Conservation (phyloP, 1,284 basidiomycete species). For the Heliocybe sulcata region DNA sequence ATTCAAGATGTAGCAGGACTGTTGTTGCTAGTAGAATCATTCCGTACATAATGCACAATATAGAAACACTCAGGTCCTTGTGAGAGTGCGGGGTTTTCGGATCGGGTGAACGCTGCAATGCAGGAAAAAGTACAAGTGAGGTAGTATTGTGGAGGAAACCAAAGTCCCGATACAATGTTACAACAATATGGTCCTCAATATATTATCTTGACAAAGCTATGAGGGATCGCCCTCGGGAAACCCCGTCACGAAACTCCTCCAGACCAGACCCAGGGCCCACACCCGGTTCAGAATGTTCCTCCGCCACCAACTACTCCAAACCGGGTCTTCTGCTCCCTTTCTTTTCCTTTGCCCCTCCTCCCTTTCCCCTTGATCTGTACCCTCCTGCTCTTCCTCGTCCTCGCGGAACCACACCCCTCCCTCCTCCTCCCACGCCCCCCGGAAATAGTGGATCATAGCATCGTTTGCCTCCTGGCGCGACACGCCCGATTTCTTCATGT, state of each 20-base stretch:
- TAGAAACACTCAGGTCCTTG: no score
- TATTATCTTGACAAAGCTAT: neutral
- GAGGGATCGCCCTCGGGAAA: neutral
- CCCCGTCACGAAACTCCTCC: neutral
- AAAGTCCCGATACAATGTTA: neutral
- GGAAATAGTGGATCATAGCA: neutral
- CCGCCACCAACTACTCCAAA: conserved; percentile 1
- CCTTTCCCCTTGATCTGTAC: no score
- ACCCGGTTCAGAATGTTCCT: neutral
- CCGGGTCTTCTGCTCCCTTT: neutral
- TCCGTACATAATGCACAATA: no score
- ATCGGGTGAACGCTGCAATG: no score
- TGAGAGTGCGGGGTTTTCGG: no score
- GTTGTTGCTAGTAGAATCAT: no score
- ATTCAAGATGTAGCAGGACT: no score
- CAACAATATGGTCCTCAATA: neutral
- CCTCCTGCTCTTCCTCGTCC: neutral
- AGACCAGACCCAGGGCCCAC: neutral
- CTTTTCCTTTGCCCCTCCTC: neutral
- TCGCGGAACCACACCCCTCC: conserved; percentile 1
- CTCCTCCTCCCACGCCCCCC: neutral
- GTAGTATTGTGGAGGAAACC: no score
- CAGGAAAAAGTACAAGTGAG: neutral
- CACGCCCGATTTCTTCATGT: neutral
- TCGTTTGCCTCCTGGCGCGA: neutral